Conservation (phyloP, 2,329 filamentous ascomycete species). For the Fusarium sarcochroum region DNA sequence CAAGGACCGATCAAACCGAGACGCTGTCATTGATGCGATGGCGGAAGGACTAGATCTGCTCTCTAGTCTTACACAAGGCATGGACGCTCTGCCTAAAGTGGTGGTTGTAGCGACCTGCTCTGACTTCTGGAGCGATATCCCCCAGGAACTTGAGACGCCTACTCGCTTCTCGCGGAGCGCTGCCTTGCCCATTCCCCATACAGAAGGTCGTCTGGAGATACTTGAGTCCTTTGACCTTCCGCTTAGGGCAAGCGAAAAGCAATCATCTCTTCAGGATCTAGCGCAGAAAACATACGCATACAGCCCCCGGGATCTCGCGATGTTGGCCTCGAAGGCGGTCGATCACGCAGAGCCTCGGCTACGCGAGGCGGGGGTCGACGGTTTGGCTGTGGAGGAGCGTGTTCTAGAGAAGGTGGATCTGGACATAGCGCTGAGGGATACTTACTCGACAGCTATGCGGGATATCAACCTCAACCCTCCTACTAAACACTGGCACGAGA, state of each 20-base stretch:
- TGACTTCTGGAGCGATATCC: conserved; percentile 80
- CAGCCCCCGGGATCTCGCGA: conserved; percentile 82
- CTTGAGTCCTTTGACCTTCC: conserved; percentile 70
- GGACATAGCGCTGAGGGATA: conserved; percentile 73
- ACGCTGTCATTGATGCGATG: conserved; percentile 65
- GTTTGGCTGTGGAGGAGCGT: conserved; percentile 33
- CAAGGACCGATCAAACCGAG: conserved; percentile 67
- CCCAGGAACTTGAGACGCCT: conserved; percentile 74
- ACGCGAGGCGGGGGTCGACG: conserved; percentile 36
- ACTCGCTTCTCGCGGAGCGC: conserved; percentile 78
- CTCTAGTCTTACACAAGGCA: conserved; percentile 55
- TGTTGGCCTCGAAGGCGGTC: conserved; percentile 64
- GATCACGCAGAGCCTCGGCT: conserved; percentile 48
- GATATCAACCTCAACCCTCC: conserved; percentile 92
- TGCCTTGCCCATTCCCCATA: conserved; percentile 83
- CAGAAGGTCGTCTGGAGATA: conserved; percentile 79
- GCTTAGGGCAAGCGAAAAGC: conserved; percentile 62
- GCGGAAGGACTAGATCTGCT: conserved; percentile 70
- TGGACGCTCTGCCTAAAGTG: conserved; percentile 66
- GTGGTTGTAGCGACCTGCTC: conserved; percentile 81
- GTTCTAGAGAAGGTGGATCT: conserved; percentile 67
- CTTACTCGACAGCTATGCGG: conserved; percentile 88
- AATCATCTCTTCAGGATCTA: conserved; percentile 70
- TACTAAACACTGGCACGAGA: conserved; percentile 87
- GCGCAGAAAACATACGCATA: conserved; percentile 88